Evolutionary conservation across 176 grass and related monocot species (phyloP).

Genomic region (Oryza australiensis): DNA sequence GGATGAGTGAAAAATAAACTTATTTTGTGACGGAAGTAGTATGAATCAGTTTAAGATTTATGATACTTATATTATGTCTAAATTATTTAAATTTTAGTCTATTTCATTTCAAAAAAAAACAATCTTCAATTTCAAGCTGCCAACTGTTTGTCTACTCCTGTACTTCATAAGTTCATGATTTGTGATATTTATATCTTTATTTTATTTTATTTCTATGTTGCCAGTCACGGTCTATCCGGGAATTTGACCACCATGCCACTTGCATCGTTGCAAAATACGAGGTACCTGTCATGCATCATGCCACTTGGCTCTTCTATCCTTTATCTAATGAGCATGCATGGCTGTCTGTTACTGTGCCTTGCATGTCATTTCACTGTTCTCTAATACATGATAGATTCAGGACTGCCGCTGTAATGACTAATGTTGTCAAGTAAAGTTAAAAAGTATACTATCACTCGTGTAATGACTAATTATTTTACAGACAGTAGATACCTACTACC

Average conservation of each 20-base stretch:
- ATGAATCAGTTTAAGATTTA: not conserved
- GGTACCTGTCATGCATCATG: constrained; percentile 46
- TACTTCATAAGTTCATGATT: constrained; percentile 25
- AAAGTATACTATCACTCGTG: constrained; percentile 9
- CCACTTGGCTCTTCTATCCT: constrained; percentile 13
- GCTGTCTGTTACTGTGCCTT: not conserved
- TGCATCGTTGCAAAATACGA: constrained; percentile 81
- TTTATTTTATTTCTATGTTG: constrained; percentile 39
- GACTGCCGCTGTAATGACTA: not conserved
- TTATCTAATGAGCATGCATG: constrained; percentile 20
- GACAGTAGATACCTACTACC: constrained; percentile 99
- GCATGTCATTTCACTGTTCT: constrained; percentile 2
- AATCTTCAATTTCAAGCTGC: constrained; percentile 7
- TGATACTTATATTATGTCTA: constrained; percentile 21
- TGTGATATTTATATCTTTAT: constrained; percentile 18
- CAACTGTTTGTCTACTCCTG: constrained; percentile 5
- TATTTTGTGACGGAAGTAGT: no score
- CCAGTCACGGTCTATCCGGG: constrained; percentile 83
- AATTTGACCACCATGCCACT: constrained; percentile 93
- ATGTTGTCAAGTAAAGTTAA: constrained; percentile 25
- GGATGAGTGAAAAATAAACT: no score
- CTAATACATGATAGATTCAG: constrained; percentile 1
- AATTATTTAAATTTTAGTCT: not conserved
- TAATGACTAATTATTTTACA: constrained; percentile 38
- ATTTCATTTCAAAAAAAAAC: constrained; percentile 18